Evolutionary conservation across 2,329 filamentous ascomycete genomes (phyloP).

Genomic region (Venturia oleaginea): DNA sequence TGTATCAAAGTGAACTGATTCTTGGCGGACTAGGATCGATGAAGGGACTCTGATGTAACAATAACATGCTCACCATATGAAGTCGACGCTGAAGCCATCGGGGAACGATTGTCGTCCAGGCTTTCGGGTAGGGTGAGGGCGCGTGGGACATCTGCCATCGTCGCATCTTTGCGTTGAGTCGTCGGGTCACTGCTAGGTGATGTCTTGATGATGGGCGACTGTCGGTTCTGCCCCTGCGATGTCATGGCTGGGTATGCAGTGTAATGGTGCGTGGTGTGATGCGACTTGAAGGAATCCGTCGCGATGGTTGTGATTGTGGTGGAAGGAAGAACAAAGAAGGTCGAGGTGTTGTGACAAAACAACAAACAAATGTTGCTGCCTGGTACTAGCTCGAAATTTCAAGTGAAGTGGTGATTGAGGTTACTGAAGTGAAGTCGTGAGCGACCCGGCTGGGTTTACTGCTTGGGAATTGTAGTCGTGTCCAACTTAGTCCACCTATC

Average conservation of each 20-base stretch:
- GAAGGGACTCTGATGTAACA: not conserved
- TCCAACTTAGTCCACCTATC: not conserved
- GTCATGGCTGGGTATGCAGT: not conserved
- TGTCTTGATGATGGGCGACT: not conserved
- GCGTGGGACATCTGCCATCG: not conserved
- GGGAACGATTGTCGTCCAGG: not conserved
- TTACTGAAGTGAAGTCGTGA: not conserved
- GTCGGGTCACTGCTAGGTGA: not conserved
- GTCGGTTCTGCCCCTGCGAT: not conserved
- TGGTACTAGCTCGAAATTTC: not conserved
- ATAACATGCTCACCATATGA: not conserved
- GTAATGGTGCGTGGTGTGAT: not conserved
- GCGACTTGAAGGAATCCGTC: not conserved
- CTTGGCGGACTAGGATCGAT: not conserved
- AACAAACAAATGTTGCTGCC: not conserved
- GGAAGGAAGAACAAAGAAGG: not conserved
- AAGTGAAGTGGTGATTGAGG: not conserved
- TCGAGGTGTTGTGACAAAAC: not conserved
- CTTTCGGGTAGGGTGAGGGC: not conserved
- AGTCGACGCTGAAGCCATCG: not conserved
- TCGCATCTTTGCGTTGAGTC: not conserved
- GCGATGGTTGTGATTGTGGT: not conserved
- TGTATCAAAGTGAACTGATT: not conserved
- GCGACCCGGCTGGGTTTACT: not conserved
- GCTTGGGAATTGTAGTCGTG: not conserved